phyloP scores from a whole-genome alignment of 495 filamentous ascomycete species.

The Penicillium silybi region DNA sequence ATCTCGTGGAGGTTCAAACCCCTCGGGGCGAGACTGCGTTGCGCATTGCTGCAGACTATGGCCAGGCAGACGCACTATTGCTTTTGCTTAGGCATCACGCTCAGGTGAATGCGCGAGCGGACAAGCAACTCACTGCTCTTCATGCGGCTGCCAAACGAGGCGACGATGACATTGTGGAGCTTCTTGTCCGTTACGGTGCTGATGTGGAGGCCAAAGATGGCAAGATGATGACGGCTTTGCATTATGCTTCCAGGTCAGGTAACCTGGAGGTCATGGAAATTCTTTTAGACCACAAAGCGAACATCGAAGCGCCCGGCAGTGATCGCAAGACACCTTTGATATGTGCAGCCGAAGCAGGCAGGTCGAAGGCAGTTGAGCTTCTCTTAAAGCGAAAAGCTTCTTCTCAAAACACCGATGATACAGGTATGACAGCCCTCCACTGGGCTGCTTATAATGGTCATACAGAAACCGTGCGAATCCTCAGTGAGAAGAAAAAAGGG shows the following conservation, averaged over 20 bases:
- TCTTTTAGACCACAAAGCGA: slow-evolving; percentile 34
- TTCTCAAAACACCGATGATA: slow-evolving; percentile 27
- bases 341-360: slow-evolving; percentile 38
- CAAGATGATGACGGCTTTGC: slow-evolving; percentile 39
- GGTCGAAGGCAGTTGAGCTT: slow-evolving; percentile 24
- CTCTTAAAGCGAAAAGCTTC: slow-evolving; percentile 38
- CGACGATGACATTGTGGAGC: slow-evolving; percentile 28
- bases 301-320: slow-evolving; percentile 31
- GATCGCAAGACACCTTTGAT: slow-evolving; percentile 39
- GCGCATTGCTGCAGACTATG: slow-evolving; percentile 31
- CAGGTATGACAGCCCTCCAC: slow-evolving; percentile 43
- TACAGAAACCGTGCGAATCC: slow-evolving; percentile 33
- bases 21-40: slow-evolving; percentile 35
- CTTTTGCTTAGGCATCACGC: slow-evolving; percentile 22
- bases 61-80: slow-evolving; percentile 22
- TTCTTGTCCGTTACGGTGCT: slow-evolving; percentile 32
- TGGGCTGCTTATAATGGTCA: slow-evolving; percentile 45
- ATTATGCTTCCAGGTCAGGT: slow-evolving; percentile 38
- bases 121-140: slow-evolving; percentile 35
- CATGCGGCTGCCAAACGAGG: slow-evolving; percentile 38
- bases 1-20: slow-evolving; percentile 29
- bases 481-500: slow-evolving; percentile 30
- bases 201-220: slow-evolving; percentile 42
- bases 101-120: slow-evolving; percentile 37
- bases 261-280: slow-evolving; percentile 27